Evolutionary conservation across 2,329 filamentous ascomycete species (phyloP), one percentile per base, ranked within the genome.

Genomic region (Sordariomycetes sp.): DNA sequence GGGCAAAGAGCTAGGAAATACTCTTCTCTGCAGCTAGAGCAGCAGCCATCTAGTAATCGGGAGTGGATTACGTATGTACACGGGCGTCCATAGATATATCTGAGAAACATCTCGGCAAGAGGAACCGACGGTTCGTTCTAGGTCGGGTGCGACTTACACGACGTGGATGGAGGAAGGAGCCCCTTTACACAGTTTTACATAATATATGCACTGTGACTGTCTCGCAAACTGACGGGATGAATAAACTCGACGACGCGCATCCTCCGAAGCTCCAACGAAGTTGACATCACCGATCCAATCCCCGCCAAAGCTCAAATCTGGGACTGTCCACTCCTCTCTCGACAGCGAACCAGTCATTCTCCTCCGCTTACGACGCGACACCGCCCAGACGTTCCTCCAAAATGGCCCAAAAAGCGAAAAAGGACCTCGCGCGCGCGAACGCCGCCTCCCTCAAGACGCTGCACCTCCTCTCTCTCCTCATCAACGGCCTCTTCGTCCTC

Each of bases 401-500:
- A 60, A 84, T 84, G 80, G 80, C 80, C 34, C 80, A 83, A 65
- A 84, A 83, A 66, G 80, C 80, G 58, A 81, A 80, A 66, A 84
- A 84, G 64, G 80, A 82, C 64, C 73, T 74, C 61, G 94, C 94
- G 58, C 87, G 86, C 64, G 82, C 86, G 72, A 97, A 97, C 71
- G 76, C 81, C 53, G 76, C 82, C 36, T 78, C 87, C 51, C 84
- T 99, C 53, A 88, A 86, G 67, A 89, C 84, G 66, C 89, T 94
- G 28, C 92, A 96, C 69, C 75, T 89, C 57, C 86, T 87, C 61
- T 85, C 89, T 52, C 75, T 89, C 60, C 66, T 74, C 62, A 74
- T 95, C 66, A 90, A 97, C 69, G 66, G 69, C 59, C 67, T 90
- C 67, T 96, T 92, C 75, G 76, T 95, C 59, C 67, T 90, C 55